Base-by-base conservation (phyloP, 2,329 filamentous ascomycete species). In the Aspergillus cejpii region DNA sequence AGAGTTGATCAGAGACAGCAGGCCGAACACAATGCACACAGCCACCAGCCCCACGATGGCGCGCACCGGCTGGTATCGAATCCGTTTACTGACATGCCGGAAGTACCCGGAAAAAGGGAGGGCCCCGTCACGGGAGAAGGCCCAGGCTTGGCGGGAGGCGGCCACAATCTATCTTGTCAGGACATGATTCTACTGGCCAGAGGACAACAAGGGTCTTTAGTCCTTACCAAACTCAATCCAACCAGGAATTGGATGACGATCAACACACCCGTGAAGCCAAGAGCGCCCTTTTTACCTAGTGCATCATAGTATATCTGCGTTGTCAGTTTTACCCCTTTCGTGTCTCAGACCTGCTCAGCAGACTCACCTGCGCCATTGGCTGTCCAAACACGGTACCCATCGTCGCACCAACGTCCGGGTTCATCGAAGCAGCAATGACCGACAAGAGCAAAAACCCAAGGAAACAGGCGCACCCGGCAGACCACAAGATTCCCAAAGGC, bases 221-320 rank as follows among this genome's bases (percentile, higher is more conserved):
- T n/a, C 1, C 10, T 17, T 48, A 67, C 65, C 43, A 80, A 74
- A 23, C 73, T 77, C 1, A 81, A 62, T 1, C 78, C 78, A 73
- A 82, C 81, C 17, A 81, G 67, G 58, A 79, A 83, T 56, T 82
- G 79, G 2, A 80, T 77, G 39, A 80, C 73, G 55, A 80, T 78
- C 15, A 81, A 62, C 0, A 81, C 66, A 1, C 70, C 68, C 74
- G 81, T 81, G 43, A 82, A 69, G 0, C 72, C 78, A 5, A 83
- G 59, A 0, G 79, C 76, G 4, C 77, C 79, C 4, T 72, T 66
- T 58, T 80, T 81, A 7, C 79, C 79, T 7, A 82, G 60, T 0
- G 78, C 76, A 46, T 81, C 77, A 49, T 73, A 80, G 63, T 80
- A 81, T 36, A 81, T 79, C 58, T 80, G 6, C 6, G 6, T 37